Evolutionary conservation across 2,329 filamentous ascomycete genomes (phyloP), one percentile per base, ranked within the genome.

Genomic region (Didymella lethalis): DNA sequence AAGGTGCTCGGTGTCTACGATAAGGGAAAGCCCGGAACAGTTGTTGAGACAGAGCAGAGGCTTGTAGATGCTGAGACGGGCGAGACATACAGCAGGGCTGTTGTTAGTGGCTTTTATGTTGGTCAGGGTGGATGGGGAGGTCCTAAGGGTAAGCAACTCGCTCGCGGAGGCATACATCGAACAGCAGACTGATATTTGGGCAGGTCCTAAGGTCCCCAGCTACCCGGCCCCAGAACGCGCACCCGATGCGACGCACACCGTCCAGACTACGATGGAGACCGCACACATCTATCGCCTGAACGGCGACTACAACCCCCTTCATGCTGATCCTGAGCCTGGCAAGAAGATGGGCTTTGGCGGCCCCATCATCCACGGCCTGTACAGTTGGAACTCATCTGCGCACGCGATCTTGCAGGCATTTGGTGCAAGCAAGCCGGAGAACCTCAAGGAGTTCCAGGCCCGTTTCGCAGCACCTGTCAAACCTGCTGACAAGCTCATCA

Each of bases 291-390:
- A 74, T 63, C 86, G 92, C 63, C 85, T 97, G 49, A 97, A 96
- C 70, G 93, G 93, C 65, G 93, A 97, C 81, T 97, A 97, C 80
- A 97, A 97, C 81, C 93, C 93, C 28, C 87, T 97, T 34, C 93
- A 97, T 75, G 92, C 92, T 7, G 91, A 90, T 18, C 92, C 92
- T 12, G 91, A 92, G 79, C 91, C 92, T 0, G 92, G 92, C 61
- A 80, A 86, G 78, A 90, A 92, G 80, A 96, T 97, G 91, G 93
- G 93, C 60, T 97, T 96, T 68, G 91, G 92, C 28, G 93, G 93
- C 32, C 83, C 87, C 67, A 97, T 97, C 77, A 90, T 96, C 76
- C 93, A 97, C 79, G 93, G 93, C 20, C 83, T 97, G 45, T 96
- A 89, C 81, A 91, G 88, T 68, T 97, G 91, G 89, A 97, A 97